Evolutionary conservation across 192 early-diverging fungal genomes (phyloP), one percentile per base, ranked within the genome.

Genomic region (Backusella circina): DNA sequence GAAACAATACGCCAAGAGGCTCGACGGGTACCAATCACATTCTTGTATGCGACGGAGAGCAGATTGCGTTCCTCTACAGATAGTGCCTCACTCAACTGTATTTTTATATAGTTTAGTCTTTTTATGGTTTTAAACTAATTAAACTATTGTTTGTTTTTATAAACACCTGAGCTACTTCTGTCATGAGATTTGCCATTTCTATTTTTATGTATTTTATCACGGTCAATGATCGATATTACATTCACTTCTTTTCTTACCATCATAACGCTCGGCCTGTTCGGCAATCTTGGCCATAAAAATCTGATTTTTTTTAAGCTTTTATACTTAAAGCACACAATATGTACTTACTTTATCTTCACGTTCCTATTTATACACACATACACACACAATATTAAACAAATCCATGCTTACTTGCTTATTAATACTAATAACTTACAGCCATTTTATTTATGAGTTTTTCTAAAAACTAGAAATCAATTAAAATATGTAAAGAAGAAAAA

Each of bases 251-350:
- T 30, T 71, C 61, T 79, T 89, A 97, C 96, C 96, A 84, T 98
- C 97, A 85, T 98, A 98, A 81, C 97, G 92, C 87, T 98, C 97
- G 74, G 97, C 97, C 87, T 98, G 97, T 90, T 98, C 97, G 77
- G 95, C 93, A 80, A 98, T 93, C 91, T 97, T 97, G 88, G 97
- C 97, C 90, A 96, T 94, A 91, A 96, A 98, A 75, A 98, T 95
- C 66, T 67, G n/a, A 66, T 36, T 18, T n/a, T n/a, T 16, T n/a
- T 33, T 31, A 23, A n/a, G 36, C 12, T 15, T 13, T 41, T 41
- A 12, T 12, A 41, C 39, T 41, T 41, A 15, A 41, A 41, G 16
- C 39, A 41, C 32, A 35, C 18, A 67, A 41, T 41, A 16, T 41
- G 12, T 15, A n/a, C 32, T 67, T 67, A 67, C 66, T 81, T 91